Base-by-base conservation (phyloP, 768 basidiomycete species). In the Suillus lakei region DNA sequence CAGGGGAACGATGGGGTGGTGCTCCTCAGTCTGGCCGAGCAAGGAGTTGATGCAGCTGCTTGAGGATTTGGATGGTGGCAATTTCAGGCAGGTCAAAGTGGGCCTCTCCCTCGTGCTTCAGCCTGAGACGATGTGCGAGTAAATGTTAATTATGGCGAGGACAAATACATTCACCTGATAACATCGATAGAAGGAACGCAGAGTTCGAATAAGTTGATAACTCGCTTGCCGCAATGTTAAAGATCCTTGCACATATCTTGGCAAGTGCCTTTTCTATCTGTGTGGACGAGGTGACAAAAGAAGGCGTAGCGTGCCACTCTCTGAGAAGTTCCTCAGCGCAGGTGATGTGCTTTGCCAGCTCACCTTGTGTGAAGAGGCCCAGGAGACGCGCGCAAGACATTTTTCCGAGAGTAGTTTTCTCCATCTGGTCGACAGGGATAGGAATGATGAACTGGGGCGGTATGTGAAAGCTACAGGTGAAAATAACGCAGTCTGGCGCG, bases 161-260 rank as follows among this genome's bases (percentile, higher is more conserved):
- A 63, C 15, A 18, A 4, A n/a, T 21, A 7, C 2, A 43, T 66
- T 18, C 34, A 68, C 67, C 67, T 66, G 43, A 76, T 76, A 23
- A 76, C 75, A 64, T 81, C 79, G 61, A 81, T 80, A 10, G 79
- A 81, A 0, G 81, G 78, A 44, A 75, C 81, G 9, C 81, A 79
- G 39, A 81, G 74, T 23, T 82, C 79, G 66, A 81, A 82, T 55
- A 81, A 66, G 71, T 77, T 81, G 21, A 76, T 72, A 12, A 74
- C 10, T 71, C 69, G 30, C 61, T 64, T 0, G 62, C 36, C 1
- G 69, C 68, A 13, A 76, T 53, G 43, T 72, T 70, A 66, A 81
- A 79, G 36, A 80, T 72, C 23, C 68, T 67, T 32, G 75, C 72
- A 44, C 77, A 75, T 63, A 72, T 72, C 2, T 74, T 67, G 51